Evolutionary conservation across 2,329 filamentous ascomycete genomes (phyloP), one percentile per base, ranked within the genome.

Genomic region (Phialophora chinensis): DNA sequence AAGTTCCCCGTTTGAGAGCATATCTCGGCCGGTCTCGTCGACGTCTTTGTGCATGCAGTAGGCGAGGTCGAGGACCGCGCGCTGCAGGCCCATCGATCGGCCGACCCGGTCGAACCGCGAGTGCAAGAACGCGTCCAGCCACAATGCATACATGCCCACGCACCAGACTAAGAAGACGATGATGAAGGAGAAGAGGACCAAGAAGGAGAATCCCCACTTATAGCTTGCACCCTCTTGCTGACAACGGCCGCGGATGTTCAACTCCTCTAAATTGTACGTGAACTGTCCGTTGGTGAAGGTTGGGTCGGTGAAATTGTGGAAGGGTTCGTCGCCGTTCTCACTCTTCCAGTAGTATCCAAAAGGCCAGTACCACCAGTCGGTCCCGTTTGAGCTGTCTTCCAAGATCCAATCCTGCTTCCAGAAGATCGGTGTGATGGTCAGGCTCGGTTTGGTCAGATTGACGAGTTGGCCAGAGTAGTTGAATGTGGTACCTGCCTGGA

Each of bases 151-250:
- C 74, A 79, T 77, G 53, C 69, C 72, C 1, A 75, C 6, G 4
- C 66, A 66, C 77, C 77, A 79, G 10, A 67, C 65, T 2, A 74
- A 63, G n/a, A 77, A 73, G 1, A 74, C 31, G 52, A 79, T 72
- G 23, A 77, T 63, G 25, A 77, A 74, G 3, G 75, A 44, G 3
- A 71, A 74, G 2, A 75, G 71, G 7, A 78, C 68, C 68, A 77
- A 72, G 38, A 76, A 75, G 0, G 75, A 75, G 67, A 79, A 79
- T 8, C 78, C 77, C 77, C 77, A 79, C 63, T 75, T 54, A 50
- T 79, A 79, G n/a, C n/a, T 25, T 75, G 52, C 10, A 56, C 63
- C 2, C 0, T 2, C 11, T 58, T 42, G 65, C 74, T 76, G 56
- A 61, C 70, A 69, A 14, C 47, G 33, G 20, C 66, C 66, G 38